A percentile compares a stretch with the other conserved stretches of the same genome.
Conservation (phyloP, 1,284 basidiomycete genomes). For the Ganoderma sinense region DNA sequence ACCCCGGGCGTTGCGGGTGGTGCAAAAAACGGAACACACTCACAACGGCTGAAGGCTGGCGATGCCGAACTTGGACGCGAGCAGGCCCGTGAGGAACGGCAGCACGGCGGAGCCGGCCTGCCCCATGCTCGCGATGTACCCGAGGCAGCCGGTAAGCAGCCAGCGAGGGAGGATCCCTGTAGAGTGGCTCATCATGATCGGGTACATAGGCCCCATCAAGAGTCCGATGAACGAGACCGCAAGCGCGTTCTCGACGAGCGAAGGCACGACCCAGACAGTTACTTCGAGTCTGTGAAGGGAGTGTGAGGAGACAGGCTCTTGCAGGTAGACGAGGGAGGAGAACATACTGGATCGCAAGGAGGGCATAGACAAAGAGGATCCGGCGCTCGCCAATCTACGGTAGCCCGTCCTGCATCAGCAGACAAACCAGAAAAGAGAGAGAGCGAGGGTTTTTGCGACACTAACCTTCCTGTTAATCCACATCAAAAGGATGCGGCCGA, state of each 20-base stretch:
- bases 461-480: slow-evolving; percentile 65
- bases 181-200: slow-evolving; percentile 66
- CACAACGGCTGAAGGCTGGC: slow-evolving; percentile 66
- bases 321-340: not conserved
- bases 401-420: not conserved
- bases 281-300: slow-evolving; percentile 55
- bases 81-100: slow-evolving; percentile 68
- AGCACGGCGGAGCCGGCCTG: slow-evolving; percentile 72
- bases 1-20: no score
- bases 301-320: not conserved
- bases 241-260: slow-evolving; percentile 63
- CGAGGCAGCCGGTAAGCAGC: slow-evolving; percentile 70
- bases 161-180: slow-evolving; percentile 65
- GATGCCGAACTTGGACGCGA: slow-evolving; percentile 64
- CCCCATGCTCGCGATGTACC: slow-evolving; percentile 72
- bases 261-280: slow-evolving; percentile 70
- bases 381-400: slow-evolving; percentile 59
- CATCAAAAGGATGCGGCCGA: slow-evolving; percentile 62
- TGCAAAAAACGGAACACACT: no score
- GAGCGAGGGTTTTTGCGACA: not conserved
- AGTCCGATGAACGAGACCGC: slow-evolving; percentile 63
- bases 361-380: slow-evolving; percentile 57
- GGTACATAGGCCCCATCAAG: slow-evolving; percentile 62
- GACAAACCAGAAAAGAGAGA: not conserved
- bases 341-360: slow-evolving; percentile 58